phyloP scores from a whole-genome alignment of 441 rosid genomes.

The Syzygium syzygioides region DNA sequence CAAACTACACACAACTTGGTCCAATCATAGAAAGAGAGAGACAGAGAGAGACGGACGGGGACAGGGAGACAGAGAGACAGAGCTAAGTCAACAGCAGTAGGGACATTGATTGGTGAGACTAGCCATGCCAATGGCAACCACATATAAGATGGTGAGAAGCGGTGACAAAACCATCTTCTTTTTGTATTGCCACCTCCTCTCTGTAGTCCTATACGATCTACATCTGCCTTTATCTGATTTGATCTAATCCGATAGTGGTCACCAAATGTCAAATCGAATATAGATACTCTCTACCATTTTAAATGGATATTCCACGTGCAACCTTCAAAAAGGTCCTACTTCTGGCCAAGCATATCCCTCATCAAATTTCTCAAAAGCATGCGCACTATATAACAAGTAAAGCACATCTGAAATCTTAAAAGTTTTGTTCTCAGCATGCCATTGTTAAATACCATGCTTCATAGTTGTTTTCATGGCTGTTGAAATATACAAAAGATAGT shows the following conservation, averaged over 20 bases:
- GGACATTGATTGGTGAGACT: neutral
- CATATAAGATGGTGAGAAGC: neutral
- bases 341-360: neutral
- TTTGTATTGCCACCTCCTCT: neutral
- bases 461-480: neutral
- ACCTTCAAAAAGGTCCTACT: neutral
- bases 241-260: neutral
- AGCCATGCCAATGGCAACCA: neutral
- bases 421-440: neutral
- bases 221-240: neutral
- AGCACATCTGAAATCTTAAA: neutral
- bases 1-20: neutral
- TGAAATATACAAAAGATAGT: neutral
- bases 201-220: neutral
- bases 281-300: neutral
- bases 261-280: neutral
- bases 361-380: neutral
- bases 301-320: neutral
- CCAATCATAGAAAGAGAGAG: neutral
- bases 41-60: too few species aligned
- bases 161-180: neutral
- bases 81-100: neutral
- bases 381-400: neutral
- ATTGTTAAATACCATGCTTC: neutral
- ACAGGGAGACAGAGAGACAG: neutral